Evolutionary conservation across 306 rosid species (phyloP).

Genomic region (Rosa multiflora): DNA sequence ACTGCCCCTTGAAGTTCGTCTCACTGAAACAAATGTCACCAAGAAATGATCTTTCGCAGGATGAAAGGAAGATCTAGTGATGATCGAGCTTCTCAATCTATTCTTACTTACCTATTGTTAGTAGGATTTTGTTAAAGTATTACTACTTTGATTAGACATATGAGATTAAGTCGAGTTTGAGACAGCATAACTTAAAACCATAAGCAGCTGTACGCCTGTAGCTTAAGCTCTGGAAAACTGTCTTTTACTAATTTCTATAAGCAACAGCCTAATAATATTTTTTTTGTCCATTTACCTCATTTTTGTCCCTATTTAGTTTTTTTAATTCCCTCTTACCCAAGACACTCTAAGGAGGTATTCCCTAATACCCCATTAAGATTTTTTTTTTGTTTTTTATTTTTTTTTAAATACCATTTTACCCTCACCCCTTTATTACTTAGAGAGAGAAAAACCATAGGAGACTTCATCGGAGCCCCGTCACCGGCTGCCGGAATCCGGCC

Average conservation of each 20-base stretch:
- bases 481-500: no score
- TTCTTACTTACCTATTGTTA: not conserved
- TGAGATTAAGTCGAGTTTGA: not conserved
- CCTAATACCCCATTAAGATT: no score
- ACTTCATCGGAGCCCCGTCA: no score
- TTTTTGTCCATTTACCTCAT: no score
- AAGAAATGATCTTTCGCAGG: constrained; percentile 24
- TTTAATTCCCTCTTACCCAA: no score
- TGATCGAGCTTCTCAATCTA: not conserved
- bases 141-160: not conserved
- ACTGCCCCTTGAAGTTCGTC: constrained; percentile 65
- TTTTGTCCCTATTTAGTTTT: no score
- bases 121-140: not conserved
- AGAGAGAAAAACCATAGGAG: no score
- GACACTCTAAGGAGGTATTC: no score
- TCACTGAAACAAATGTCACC: constrained; percentile 32
- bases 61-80: not conserved
- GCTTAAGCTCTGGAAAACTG: not conserved
- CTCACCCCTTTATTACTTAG: no score
- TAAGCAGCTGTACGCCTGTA: not conserved
- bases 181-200: not conserved
- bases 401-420: no score
- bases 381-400: no score
- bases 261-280: not conserved
- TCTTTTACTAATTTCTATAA: not conserved